phyloP scores from a whole-genome alignment of 306 rosid genomes.

The Cicer yamashitae region DNA sequence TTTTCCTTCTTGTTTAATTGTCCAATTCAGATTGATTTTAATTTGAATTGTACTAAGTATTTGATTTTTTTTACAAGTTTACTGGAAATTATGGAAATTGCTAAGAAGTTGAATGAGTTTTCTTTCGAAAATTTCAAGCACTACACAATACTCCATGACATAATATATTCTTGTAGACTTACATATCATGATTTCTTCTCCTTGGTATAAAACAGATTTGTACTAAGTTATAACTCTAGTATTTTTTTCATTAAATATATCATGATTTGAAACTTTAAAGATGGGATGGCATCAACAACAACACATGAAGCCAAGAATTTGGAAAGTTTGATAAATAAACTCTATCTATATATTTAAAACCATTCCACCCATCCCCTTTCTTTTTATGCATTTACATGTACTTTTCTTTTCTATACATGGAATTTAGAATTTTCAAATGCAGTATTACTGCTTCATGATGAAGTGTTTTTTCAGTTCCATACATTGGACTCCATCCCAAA shows the following conservation, averaged over 20 bases:
- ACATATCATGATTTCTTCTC: not conserved
- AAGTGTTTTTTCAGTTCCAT: slow-evolving; percentile 14
- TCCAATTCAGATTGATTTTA: no score
- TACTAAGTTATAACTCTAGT: not conserved
- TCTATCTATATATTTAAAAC: slow-evolving; percentile 18
- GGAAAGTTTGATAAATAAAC: slow-evolving; percentile 22
- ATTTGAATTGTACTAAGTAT: not conserved
- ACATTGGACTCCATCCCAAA: slow-evolving; percentile 15
- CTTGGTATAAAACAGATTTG: not conserved
- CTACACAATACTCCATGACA: no score
- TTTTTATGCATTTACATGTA: slow-evolving; percentile 2
- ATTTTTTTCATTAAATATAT: not conserved
- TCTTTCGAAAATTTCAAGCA: no score
- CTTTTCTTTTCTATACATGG: not conserved
- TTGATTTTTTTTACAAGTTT: not conserved
- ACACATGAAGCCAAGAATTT: not conserved
- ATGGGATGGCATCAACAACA: not conserved
- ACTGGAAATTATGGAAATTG: no score
- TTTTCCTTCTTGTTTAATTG: not conserved
- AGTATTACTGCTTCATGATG: slow-evolving; percentile 7
- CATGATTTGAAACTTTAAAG: slow-evolving; percentile 5
- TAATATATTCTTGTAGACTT: no score
- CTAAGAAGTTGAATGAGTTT: no score
- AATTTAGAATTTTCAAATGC: not conserved
- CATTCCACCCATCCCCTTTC: not conserved